phyloP scores from a whole-genome alignment of 1,284 basidiomycete species.

The Ganoderma resinaceum region DNA sequence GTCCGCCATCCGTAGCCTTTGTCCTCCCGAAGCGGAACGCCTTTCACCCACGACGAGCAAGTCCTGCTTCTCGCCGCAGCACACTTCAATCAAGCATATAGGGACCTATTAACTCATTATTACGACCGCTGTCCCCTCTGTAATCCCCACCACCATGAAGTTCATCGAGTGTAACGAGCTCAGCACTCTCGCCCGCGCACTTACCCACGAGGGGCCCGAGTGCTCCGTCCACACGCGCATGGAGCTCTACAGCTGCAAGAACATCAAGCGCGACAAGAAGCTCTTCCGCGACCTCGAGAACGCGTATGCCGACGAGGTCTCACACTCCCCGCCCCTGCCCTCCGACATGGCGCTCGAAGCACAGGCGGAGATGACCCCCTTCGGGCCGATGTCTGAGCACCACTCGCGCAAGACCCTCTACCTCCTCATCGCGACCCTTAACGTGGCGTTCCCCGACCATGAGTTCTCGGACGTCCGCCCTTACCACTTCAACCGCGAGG shows the following conservation, averaged over 20 bases:
- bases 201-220: conserved; percentile 87
- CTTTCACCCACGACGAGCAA: not conserved
- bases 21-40: conserved; percentile 5
- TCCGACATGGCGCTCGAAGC: conserved; percentile 71
- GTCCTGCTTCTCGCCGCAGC: conserved; percentile 7
- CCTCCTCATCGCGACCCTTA: conserved; percentile 95
- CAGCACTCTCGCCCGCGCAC: conserved; percentile 80
- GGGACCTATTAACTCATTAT: not conserved
- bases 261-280: conserved; percentile 96
- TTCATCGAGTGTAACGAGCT: conserved; percentile 89
- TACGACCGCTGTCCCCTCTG: not conserved
- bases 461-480: conserved; percentile 95
- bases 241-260: conserved; percentile 98
- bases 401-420: conserved; percentile 88
- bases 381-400: conserved; percentile 79
- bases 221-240: conserved; percentile 92
- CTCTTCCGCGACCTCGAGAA: conserved; percentile 93
- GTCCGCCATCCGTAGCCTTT: not conserved
- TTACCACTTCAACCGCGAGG: conserved; percentile 88
- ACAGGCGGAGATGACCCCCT: conserved; percentile 78
- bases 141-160: conserved; percentile 67
- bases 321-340: conserved; percentile 73
- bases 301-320: conserved; percentile 81
- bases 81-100: conserved; percentile 5
- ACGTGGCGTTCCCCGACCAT: conserved; percentile 97